Percentiles rank a stretch among this genome's conserved stretches.
Conservation (phyloP, 1,284 basidiomycete genomes). For the Termitomyces sp. region DNA sequence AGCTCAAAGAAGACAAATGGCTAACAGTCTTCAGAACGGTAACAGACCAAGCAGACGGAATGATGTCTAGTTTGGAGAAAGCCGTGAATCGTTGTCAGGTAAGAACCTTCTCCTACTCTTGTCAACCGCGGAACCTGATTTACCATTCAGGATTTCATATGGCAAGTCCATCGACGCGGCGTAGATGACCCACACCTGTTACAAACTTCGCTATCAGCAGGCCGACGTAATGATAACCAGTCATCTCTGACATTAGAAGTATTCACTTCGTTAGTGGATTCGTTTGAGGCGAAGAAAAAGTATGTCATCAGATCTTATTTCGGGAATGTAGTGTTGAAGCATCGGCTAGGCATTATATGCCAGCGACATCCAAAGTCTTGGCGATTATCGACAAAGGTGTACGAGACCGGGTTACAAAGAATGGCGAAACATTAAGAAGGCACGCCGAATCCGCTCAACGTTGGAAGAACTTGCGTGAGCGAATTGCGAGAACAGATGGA, state of each 20-base stretch:
- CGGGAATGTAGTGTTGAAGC: slow-evolving; percentile 13
- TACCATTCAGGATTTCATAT: slow-evolving; percentile 67
- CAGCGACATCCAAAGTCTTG: slow-evolving; percentile 89
- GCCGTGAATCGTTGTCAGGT: slow-evolving; percentile 82
- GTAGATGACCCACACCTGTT: slow-evolving; percentile 43
- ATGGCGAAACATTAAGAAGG: slow-evolving; percentile 86
- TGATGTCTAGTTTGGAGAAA: slow-evolving; percentile 95
- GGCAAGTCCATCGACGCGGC: slow-evolving; percentile 63
- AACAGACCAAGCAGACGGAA: slow-evolving; percentile 87
- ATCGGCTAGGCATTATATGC: slow-evolving; percentile 78
- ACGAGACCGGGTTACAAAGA: slow-evolving; percentile 85
- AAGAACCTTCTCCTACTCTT: slow-evolving; percentile 21
- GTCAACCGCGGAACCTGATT: slow-evolving; percentile 1
- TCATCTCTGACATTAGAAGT: slow-evolving; percentile 51
- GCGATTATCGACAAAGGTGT: slow-evolving; percentile 91
- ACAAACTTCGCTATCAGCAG: slow-evolving; percentile 38
- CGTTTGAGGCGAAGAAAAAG: slow-evolving; percentile 84
- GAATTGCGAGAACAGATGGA: slow-evolving; percentile 71
- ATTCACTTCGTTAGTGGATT: slow-evolving; percentile 61
- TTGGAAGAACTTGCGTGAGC: slow-evolving; percentile 75
- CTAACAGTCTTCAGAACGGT: slow-evolving; percentile 91
- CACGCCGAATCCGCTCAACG: slow-evolving; percentile 82
- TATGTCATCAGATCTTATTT: slow-evolving; percentile 30
- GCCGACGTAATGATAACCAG: slow-evolving; percentile 48
- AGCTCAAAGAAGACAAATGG: slow-evolving; percentile 95